Evolutionary conservation across 2,329 filamentous ascomycete species (phyloP), one percentile per base, ranked within the genome.

Genomic region (Xylaria sp.): DNA sequence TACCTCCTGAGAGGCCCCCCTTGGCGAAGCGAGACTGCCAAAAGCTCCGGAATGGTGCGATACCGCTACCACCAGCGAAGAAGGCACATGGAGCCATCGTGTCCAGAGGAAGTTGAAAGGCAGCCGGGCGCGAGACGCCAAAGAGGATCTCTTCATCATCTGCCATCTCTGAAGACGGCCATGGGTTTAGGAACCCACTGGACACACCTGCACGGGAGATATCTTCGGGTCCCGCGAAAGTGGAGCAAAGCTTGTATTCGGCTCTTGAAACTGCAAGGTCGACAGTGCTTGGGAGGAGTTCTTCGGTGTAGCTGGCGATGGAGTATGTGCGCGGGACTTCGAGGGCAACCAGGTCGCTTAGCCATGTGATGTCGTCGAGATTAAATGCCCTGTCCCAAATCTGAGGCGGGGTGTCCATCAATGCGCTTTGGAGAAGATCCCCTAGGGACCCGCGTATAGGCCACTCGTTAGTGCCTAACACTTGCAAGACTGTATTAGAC

Each of bases 161-260:
- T 53, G 78, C 74, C 62, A 80, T 79, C 19, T 73, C 74, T 14
- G 77, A 78, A 2, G 76, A 73, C 1, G 83, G 76, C n/a, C 75
- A 76, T 0, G 85, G 85, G 61, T 87, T 88, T n/a, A 87, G 78
- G 72, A 86, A 87, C 4, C 84, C 84, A 64, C 85, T 87, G 17
- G 83, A 83, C 0, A 88, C 84, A 9, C 85, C 85, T 5, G 82
- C 79, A 1, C 84, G 80, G 1, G 72, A 71, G 17, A 80, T 62
- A 0, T 77, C 71, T 0, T 76, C 69, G 1, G 75, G 71, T 1
- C 78, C 78, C 0, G 81, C 75, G 62, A 84, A 82, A 0, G 80
- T 81, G 0, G 81, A 76, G 55, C 81, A 84, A 0, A 86, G 75
- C 19, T 84, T 81, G 72, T 85, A 86, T 56, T 86, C 84, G 0